Conservation (phyloP, 805 yeast genomes). For the Candida bentonensis region DNA sequence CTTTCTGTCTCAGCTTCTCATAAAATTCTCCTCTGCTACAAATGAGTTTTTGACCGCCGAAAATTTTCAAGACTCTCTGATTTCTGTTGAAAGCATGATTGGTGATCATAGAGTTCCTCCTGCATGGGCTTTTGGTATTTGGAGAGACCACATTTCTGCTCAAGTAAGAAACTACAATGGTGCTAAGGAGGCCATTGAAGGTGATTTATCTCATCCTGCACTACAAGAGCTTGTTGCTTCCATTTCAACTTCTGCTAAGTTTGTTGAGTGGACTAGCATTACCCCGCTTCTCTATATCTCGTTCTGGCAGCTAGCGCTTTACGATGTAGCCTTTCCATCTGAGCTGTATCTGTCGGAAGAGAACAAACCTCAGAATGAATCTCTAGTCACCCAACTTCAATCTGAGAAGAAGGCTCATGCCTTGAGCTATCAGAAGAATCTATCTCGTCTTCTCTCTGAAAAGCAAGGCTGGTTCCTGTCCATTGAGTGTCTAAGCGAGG, state of each 20-base stretch:
- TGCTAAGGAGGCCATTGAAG: not conserved
- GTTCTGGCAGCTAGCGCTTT: conserved; percentile 63
- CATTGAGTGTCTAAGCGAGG: conserved; percentile 4
- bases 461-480: conserved; percentile 18
- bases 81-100: conserved; percentile 12
- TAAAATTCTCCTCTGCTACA: conserved; percentile 48
- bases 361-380: conserved; percentile 14
- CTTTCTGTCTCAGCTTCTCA: conserved; percentile 50
- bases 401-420: conserved; percentile 33
- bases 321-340: conserved; percentile 49
- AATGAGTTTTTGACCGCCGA: conserved; percentile 27
- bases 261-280: not conserved
- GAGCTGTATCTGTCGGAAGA: conserved; percentile 36
- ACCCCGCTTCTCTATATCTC: conserved; percentile 15
- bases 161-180: too few relatives aligned
- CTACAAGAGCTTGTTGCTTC: not conserved
- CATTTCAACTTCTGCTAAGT: not conserved
- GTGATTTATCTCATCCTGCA: not conserved
- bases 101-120: conserved; percentile 16
- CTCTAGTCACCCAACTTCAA: conserved; percentile 4
- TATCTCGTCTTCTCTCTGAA: conserved; percentile 18
- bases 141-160: conserved; percentile 36
- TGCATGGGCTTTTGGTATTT: conserved; percentile 63
- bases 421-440: conserved; percentile 23
- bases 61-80: conserved; percentile 6